A percentile compares a stretch with the other conserved stretches of the same genome.
Evolutionary conservation across 106 monocot genomes (phyloP).

Genomic region (Acorus calamus): DNA sequence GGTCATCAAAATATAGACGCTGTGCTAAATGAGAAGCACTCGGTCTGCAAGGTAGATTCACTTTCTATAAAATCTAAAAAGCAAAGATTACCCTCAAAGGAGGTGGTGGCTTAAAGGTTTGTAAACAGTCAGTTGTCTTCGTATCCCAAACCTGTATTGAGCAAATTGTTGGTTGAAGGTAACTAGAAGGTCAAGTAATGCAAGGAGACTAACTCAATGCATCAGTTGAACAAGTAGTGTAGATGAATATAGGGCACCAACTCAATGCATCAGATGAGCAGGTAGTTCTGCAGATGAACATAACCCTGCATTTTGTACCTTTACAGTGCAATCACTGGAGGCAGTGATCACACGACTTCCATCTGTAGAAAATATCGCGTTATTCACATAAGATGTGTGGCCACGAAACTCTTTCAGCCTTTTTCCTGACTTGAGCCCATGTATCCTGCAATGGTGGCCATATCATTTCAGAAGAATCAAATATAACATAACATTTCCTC

Average conservation of each 20-base stretch:
- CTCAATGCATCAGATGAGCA: no score
- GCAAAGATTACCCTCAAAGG: constrained; percentile 66
- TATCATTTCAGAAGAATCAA: no score
- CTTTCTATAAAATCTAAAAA: neutral
- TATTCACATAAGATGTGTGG: constrained; percentile 87
- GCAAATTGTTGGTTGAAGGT: no score
- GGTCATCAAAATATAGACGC: no score
- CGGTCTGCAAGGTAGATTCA: no score
- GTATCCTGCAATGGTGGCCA: constrained; percentile 34
- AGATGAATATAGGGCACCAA: no score
- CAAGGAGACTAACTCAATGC: no score
- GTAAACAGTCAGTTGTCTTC: constrained; percentile 92
- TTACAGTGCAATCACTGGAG: constrained; percentile 93
- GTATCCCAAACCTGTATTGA: constrained; percentile 80
- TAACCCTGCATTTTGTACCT: constrained; percentile 26
- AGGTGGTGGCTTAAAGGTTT: constrained; percentile 97
- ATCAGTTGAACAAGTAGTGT: no score
- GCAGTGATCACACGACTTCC: constrained; percentile 87
- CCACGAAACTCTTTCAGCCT: constrained; percentile 95
- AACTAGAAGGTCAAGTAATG: no score
- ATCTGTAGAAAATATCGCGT: constrained; percentile 84
- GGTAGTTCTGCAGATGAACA: no score
- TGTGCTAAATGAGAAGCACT: no score
- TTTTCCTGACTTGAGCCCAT: constrained; percentile 95
- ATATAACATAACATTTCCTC: no score